Evolutionary conservation across 768 basidiomycete species (phyloP).

Genomic region (Amanita pseudoporphyria): DNA sequence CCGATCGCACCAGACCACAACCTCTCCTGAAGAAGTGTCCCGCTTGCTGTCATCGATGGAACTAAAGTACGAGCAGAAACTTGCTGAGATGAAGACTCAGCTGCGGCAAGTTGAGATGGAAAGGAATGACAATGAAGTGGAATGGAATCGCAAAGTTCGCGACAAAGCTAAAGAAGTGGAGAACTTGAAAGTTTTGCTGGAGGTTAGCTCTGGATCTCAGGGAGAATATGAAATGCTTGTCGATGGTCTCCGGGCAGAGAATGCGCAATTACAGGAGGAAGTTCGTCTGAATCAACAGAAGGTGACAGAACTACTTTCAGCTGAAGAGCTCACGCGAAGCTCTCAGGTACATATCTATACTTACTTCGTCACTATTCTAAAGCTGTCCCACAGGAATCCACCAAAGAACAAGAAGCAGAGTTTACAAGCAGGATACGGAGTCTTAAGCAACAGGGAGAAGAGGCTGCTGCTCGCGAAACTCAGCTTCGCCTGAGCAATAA

Average conservation of each 20-base stretch:
- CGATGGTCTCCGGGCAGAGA: conserved; percentile 41
- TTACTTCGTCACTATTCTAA: not conserved
- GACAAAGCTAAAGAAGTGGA: conserved; percentile 76
- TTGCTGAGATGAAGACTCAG: conserved; percentile 62
- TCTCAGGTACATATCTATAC: conserved; percentile 46
- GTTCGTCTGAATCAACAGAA: conserved; percentile 38
- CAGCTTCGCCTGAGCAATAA: conserved; percentile 73
- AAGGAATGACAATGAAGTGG: conserved; percentile 76
- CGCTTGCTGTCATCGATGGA: conserved; percentile 67
- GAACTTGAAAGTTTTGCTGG: conserved; percentile 50
- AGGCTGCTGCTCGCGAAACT: conserved; percentile 56
- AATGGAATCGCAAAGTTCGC: conserved; percentile 78
- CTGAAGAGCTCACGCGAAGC: conserved; percentile 40
- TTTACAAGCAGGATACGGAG: conserved; percentile 35
- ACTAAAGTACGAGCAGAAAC: conserved; percentile 63
- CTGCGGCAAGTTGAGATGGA: conserved; percentile 68
- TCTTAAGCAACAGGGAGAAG: conserved; percentile 65
- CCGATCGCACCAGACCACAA: conserved; percentile 30
- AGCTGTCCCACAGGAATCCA: conserved; percentile 20
- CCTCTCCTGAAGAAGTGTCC: conserved; percentile 58
- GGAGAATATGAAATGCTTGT: conserved; percentile 49
- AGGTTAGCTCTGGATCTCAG: conserved; percentile 44
- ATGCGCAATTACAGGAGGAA: conserved; percentile 42
- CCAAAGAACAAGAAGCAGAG: conserved; percentile 34
- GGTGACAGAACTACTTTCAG: conserved; percentile 44